phyloP scores from a whole-genome alignment of 108 stramenopile genomes.

The Epithemia pelagica region DNA sequence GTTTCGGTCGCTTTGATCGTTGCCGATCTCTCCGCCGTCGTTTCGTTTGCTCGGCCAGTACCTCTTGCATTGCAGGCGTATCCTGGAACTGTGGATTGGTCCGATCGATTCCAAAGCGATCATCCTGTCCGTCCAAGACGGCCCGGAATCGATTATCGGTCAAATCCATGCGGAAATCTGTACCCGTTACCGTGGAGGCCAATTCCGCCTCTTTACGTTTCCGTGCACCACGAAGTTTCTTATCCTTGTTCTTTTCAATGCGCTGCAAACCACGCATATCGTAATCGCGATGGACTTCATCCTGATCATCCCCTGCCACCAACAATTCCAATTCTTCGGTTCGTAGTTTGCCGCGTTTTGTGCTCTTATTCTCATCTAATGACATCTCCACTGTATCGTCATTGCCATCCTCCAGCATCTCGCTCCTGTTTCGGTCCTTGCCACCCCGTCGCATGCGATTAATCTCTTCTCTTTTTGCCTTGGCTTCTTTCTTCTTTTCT shows the following conservation, averaged over 20 bases:
- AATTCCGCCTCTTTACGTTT: conserved; percentile 75
- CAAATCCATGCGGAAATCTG: conserved; percentile 75
- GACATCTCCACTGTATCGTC: conserved; percentile 7
- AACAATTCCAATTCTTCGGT: conserved; percentile 72
- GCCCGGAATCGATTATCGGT: conserved; percentile 83
- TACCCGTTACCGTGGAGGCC: conserved; percentile 63
- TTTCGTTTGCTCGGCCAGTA: conserved; percentile 73
- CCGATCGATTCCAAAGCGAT: conserved; percentile 87
- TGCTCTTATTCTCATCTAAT: conserved; percentile 3
- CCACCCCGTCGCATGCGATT: conserved; percentile 2
- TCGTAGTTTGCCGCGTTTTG: conserved; percentile 9
- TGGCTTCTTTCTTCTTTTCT: conserved; percentile 50
- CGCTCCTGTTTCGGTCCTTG: conserved; percentile 13
- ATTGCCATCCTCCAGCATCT: conserved; percentile 9
- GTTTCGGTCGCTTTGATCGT: too few species aligned
- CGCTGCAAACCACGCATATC: conserved; percentile 80
- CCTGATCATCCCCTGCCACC: conserved; percentile 73
- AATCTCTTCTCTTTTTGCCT: conserved; percentile 26
- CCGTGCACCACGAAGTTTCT: conserved; percentile 68
- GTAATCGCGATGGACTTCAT: conserved; percentile 64
- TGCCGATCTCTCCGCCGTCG: conserved; percentile 68
- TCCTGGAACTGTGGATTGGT: conserved; percentile 84
- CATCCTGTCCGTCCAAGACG: conserved; percentile 83
- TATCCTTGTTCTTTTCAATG: conserved; percentile 68
- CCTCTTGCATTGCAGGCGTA: conserved; percentile 82